These are phyloP conservation scores for Xylaria sp. DNA, from an alignment of 2,329 filamentous ascomycete genomes.

Conservation along the genomic window DNA sequence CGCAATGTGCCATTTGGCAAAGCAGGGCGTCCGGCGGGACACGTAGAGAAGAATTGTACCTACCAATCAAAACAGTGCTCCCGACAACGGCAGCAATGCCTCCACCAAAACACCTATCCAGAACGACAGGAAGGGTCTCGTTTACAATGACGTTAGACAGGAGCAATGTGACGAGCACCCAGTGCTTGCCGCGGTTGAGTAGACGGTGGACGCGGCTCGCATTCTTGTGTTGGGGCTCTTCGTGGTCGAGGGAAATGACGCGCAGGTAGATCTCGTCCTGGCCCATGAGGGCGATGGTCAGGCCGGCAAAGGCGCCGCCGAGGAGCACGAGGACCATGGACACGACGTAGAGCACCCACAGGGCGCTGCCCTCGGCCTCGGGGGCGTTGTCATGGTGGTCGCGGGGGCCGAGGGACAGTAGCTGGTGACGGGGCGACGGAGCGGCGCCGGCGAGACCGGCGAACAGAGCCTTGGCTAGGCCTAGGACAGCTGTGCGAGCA, in stretches of 20 bases:
- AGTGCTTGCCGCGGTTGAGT: slow-evolving; percentile 91
- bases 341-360: slow-evolving; percentile 84
- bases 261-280: slow-evolving; percentile 97
- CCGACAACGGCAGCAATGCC: slow-evolving; percentile 94
- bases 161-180: slow-evolving; percentile 94
- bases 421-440: slow-evolving; percentile 46
- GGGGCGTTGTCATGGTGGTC: slow-evolving; percentile 58
- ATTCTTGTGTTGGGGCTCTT: slow-evolving; percentile 86
- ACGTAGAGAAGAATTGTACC: slow-evolving; percentile 43
- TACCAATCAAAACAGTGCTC: slow-evolving; percentile 94
- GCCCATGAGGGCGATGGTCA: slow-evolving; percentile 83
- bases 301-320: slow-evolving; percentile 91
- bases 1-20: not conserved
- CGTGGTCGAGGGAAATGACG: slow-evolving; percentile 87
- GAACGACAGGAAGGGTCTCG: slow-evolving; percentile 92
- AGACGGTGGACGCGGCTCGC: slow-evolving; percentile 83
- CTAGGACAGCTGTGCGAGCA: slow-evolving; percentile 61
- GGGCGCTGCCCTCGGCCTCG: slow-evolving; percentile 68
- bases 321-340: slow-evolving; percentile 85
- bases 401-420: slow-evolving; percentile 46
- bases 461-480: slow-evolving; percentile 56
- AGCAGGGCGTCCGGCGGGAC: not conserved
- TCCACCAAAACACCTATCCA: slow-evolving; percentile 92
- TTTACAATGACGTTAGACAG: slow-evolving; percentile 98
- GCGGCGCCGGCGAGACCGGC: slow-evolving; percentile 58